phyloP scores from a whole-genome alignment of 1,284 basidiomycete genomes.

The Apiotrichum siamense region DNA sequence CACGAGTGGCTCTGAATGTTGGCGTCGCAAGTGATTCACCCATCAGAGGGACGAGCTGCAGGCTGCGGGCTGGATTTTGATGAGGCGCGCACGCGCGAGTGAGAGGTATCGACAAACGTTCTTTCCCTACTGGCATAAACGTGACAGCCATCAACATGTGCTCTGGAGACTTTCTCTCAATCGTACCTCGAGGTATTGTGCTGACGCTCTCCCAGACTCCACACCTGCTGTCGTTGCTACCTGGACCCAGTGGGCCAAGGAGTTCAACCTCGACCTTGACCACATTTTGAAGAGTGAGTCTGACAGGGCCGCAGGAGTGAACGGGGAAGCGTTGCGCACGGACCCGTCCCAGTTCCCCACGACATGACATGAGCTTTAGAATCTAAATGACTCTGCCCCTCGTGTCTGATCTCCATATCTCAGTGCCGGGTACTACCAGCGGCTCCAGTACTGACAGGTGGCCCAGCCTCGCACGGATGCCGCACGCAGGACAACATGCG shows the following conservation, averaged over 20 bases:
- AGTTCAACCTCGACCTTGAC: conserved; percentile 42
- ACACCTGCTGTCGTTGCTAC: conserved; percentile 44
- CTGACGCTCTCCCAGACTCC: conserved; percentile 31
- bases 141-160: too few relatives aligned
- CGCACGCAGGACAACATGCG: conserved; percentile 64
- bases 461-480: conserved; percentile 68
- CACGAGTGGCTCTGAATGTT: too few relatives aligned
- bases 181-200: too few relatives aligned
- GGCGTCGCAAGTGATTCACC: too few relatives aligned
- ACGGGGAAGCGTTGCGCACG: too few relatives aligned
- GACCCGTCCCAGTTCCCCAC: too few relatives aligned
- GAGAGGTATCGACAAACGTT: too few relatives aligned
- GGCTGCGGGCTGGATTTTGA: too few relatives aligned
- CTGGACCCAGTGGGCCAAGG: conserved; percentile 40
- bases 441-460: neutral
- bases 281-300: conserved; percentile 44
- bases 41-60: too few relatives aligned
- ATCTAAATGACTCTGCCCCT: neutral
- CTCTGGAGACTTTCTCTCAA: too few relatives aligned
- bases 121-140: too few relatives aligned
- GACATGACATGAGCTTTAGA: neutral
- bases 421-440: neutral
- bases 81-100: too few relatives aligned
- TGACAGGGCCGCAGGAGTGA: neutral
- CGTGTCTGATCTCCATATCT: neutral